Evolutionary conservation across 495 filamentous ascomycete species (phyloP).

Genomic region (Aspergillus indologenus): DNA sequence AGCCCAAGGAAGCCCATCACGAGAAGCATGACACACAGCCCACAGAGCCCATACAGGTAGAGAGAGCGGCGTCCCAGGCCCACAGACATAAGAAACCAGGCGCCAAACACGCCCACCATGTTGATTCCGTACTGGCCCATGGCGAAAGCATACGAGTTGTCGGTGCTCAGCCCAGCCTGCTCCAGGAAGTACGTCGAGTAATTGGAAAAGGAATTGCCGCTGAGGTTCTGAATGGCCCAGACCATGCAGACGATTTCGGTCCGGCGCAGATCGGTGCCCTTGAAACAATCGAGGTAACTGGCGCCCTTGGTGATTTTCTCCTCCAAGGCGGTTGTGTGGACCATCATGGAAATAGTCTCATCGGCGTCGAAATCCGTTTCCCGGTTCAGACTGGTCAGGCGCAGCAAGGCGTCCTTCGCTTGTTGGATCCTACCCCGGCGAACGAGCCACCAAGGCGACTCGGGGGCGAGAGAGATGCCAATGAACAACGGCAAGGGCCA

Average conservation of each 20-base stretch:
- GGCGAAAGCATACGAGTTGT: slow-evolving; percentile 64
- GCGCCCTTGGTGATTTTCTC: slow-evolving; percentile 65
- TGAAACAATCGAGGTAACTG: slow-evolving; percentile 73
- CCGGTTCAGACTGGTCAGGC: slow-evolving; percentile 55
- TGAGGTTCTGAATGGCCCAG: slow-evolving; percentile 81
- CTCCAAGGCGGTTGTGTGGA: slow-evolving; percentile 74
- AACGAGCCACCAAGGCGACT: slow-evolving; percentile 82
- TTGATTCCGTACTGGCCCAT: slow-evolving; percentile 75
- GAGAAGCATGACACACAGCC: slow-evolving; percentile 63
- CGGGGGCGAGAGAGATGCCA: slow-evolving; percentile 68
- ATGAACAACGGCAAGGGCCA: slow-evolving; percentile 75
- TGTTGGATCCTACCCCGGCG: slow-evolving; percentile 64
- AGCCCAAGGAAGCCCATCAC: slow-evolving; percentile 73
- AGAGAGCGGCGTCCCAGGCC: slow-evolving; percentile 69
- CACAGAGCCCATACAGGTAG: slow-evolving; percentile 65
- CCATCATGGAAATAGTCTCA: slow-evolving; percentile 82
- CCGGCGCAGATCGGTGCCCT: slow-evolving; percentile 66
- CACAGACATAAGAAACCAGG: slow-evolving; percentile 69
- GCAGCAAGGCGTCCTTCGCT: slow-evolving; percentile 64
- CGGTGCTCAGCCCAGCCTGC: slow-evolving; percentile 61
- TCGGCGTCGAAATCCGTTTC: slow-evolving; percentile 66
- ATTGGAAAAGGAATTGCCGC: slow-evolving; percentile 75
- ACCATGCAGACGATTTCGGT: slow-evolving; percentile 78
- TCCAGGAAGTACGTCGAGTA: slow-evolving; percentile 79
- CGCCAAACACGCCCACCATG: slow-evolving; percentile 67